phyloP scores from a whole-genome alignment of 305 asterid genomes.

The Striga hermonthica region DNA sequence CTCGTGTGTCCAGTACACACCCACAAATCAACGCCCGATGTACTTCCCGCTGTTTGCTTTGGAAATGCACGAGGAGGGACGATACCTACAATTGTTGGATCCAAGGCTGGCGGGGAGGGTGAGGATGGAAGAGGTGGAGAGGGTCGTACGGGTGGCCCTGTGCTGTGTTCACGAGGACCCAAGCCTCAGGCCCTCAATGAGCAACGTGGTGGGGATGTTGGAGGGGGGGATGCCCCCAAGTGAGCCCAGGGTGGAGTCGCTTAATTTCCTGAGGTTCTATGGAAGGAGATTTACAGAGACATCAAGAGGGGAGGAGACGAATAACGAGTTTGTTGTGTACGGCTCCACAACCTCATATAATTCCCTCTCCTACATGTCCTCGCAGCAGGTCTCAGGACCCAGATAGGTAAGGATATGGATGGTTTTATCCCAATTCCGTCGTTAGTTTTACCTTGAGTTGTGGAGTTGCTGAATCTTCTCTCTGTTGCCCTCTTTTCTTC shows the following conservation, averaged over 20 bases:
- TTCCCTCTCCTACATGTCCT: constrained; percentile 6
- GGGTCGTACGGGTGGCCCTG: constrained; percentile 50
- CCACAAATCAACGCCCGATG: constrained; percentile 14
- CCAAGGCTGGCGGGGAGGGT: constrained; percentile 50
- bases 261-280: background rate
- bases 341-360: background rate
- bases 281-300: constrained; percentile 2
- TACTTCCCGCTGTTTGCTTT: constrained; percentile 51
- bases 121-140: constrained; percentile 43
- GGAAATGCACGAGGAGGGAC: constrained; percentile 56
- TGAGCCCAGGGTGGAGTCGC: constrained; percentile 20
- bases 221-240: constrained; percentile 35
- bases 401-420: background rate
- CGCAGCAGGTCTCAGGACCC: constrained; percentile 17
- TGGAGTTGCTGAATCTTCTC: too few species aligned
- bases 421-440: too few species aligned
- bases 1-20: constrained; percentile 35
- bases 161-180: constrained; percentile 67
- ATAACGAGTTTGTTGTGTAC: background rate
- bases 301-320: background rate
- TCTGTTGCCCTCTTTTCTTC: too few species aligned
- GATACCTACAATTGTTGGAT: constrained; percentile 50
- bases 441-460: too few species aligned
- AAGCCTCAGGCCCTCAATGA: constrained; percentile 51
- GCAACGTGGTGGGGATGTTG: constrained; percentile 50